A percentile compares a stretch with the other conserved stretches of the same genome.
These are phyloP conservation scores for Penicillium robsamsonii DNA, from an alignment of 495 filamentous ascomycete genomes.

Conservation along the genomic window DNA sequence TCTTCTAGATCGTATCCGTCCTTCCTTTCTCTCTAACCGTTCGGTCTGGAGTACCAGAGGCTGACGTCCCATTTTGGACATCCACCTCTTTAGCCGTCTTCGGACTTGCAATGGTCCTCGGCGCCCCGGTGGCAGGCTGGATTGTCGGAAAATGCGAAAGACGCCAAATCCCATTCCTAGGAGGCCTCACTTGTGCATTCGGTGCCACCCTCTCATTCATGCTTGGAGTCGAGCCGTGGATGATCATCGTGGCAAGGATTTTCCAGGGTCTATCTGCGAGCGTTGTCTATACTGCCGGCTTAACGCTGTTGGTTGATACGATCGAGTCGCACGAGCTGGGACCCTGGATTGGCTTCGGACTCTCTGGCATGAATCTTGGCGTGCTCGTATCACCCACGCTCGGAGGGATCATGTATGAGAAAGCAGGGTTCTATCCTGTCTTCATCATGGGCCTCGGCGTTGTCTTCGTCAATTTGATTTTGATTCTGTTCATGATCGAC, in stretches of 20 bases:
- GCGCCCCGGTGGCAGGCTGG: conserved; percentile 7
- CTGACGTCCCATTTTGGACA: conserved; percentile 9
- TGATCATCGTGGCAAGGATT: conserved; percentile 7
- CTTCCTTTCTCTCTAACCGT: conserved; percentile 5
- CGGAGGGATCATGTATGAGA: conserved; percentile 9
- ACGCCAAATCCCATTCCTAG: conserved; percentile 4
- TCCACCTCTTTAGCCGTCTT: conserved; percentile 7
- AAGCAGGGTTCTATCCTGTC: conserved; percentile 8
- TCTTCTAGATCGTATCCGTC: conserved; percentile 2
- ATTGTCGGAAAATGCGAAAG: conserved; percentile 5
- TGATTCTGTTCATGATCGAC: conserved; percentile 9
- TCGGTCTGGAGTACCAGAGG: conserved; percentile 3
- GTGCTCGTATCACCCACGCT: conserved; percentile 10
- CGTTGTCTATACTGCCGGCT: conserved; percentile 7
- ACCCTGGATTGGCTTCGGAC: conserved; percentile 11
- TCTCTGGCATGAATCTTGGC: conserved; percentile 10
- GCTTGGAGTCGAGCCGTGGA: conserved; percentile 4
- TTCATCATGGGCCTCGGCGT: conserved; percentile 7
- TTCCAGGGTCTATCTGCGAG: conserved; percentile 10
- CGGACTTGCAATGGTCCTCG: conserved; percentile 4
- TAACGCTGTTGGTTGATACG: conserved; percentile 11
- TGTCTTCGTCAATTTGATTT: neutral
- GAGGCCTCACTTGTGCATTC: conserved; percentile 6
- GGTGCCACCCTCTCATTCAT: conserved; percentile 2
- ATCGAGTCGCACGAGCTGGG: conserved; percentile 14